Evolutionary conservation across 306 rosid genomes (phyloP).

Genomic region (Benincasa hispida): DNA sequence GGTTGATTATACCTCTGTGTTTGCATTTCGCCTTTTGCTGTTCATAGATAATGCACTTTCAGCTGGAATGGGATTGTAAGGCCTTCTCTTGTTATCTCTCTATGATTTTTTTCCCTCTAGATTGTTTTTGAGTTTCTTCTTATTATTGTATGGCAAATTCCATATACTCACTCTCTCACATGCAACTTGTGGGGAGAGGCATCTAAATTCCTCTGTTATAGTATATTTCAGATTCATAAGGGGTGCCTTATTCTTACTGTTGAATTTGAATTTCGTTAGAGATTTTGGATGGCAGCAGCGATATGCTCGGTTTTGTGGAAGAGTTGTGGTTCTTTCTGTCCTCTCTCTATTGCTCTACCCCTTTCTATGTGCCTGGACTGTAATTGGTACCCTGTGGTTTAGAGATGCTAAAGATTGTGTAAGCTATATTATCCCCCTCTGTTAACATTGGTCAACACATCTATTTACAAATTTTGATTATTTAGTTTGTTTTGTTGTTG

Average conservation of each 20-base stretch:
- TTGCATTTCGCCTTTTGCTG: constrained; percentile 86
- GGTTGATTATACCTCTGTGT: constrained; percentile 91
- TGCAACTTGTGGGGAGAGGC: neutral
- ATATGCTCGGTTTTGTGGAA: constrained; percentile 92
- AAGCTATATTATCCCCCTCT: constrained; percentile 20
- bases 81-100: constrained; percentile 15
- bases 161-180: neutral
- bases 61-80: constrained; percentile 99
- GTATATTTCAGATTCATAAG: neutral
- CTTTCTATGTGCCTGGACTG: constrained; percentile 94
- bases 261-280: constrained; percentile 31
- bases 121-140: neutral
- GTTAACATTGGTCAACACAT: neutral
- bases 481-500: neutral
- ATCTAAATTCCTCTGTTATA: neutral
- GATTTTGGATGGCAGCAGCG: constrained; percentile 96
- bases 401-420: constrained; percentile 67
- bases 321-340: constrained; percentile 74
- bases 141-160: neutral
- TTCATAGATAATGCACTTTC: constrained; percentile 93
- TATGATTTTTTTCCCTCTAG: neutral
- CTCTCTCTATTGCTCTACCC: constrained; percentile 80
- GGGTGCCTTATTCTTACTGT: neutral
- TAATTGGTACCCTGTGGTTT: constrained; percentile 85
- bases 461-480: neutral